These are phyloP conservation scores for grape (Vitis vinifera) DNA, from an alignment of 164 flowering plant genomes.

Conservation along the genomic window DNA sequence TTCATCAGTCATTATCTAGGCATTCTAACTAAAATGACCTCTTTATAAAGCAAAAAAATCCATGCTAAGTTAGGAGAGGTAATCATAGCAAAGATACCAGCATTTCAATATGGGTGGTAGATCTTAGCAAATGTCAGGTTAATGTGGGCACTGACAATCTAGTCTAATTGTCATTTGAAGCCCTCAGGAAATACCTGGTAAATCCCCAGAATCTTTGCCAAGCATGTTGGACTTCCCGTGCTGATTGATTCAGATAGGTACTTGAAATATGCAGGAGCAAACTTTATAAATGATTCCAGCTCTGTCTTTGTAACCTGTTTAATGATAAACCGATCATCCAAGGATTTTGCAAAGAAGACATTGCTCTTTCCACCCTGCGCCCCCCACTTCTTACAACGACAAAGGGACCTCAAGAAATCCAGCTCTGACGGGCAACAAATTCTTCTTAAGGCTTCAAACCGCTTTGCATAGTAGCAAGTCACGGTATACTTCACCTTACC, in stretches of 20 bases:
- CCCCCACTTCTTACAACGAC: conserved; percentile 99
- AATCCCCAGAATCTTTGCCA: conserved; percentile 92
- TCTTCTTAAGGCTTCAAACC: conserved; percentile 83
- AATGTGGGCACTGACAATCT: neutral
- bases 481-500: conserved; percentile 89
- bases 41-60: neutral
- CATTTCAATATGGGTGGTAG: neutral
- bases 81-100: neutral
- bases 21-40: neutral
- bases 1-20: neutral
- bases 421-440: conserved; percentile 84
- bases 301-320: conserved; percentile 96
- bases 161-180: neutral
- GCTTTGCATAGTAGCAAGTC: conserved; percentile 80
- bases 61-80: neutral
- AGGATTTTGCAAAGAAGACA: conserved; percentile 91
- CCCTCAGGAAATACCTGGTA: conserved; percentile 68
- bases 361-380: conserved; percentile 99
- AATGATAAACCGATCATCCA: conserved; percentile 91
- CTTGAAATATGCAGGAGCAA: conserved; percentile 88
- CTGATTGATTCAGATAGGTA: conserved; percentile 81
- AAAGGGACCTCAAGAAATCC: conserved; percentile 83
- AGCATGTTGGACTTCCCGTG: conserved; percentile 82
- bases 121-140: neutral
- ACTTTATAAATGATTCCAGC: conserved; percentile 88